Conservation (phyloP, 495 filamentous ascomycete genomes). For the Aspergillus mulundensis region DNA sequence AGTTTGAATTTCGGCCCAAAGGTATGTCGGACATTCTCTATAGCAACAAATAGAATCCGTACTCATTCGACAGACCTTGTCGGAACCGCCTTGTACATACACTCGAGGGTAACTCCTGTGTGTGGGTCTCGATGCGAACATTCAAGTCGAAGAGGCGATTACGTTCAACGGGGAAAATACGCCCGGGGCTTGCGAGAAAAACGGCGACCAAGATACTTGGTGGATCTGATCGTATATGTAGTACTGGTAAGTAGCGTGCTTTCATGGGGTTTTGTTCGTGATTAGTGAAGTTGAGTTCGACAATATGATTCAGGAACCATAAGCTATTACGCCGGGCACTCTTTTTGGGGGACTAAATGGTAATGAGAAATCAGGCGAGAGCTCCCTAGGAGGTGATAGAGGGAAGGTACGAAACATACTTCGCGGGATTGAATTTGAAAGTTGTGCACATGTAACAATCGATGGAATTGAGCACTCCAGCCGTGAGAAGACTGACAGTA, state of each 20-base stretch:
- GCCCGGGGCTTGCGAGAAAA: not conserved
- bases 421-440: not conserved
- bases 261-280: not conserved
- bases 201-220: not conserved
- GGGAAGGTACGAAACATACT: slow-evolving; percentile 9
- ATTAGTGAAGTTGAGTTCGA: too few relatives aligned
- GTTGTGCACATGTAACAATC: not conserved
- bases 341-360: not conserved
- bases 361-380: too few relatives aligned
- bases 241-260: not conserved
- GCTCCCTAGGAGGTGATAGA: too few relatives aligned
- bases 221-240: not conserved
- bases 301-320: not conserved
- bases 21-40: slow-evolving; percentile 7
- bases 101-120: too few relatives aligned
- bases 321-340: not conserved
- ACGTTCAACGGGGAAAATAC: not conserved
- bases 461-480: not conserved
- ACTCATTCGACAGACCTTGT: not conserved
- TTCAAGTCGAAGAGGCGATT: not conserved
- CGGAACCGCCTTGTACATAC: not conserved
- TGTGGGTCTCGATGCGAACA: too few relatives aligned
- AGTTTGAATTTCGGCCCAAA: slow-evolving; percentile 16
- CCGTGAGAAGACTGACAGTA: not conserved
- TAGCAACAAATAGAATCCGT: slow-evolving; percentile 2